These are phyloP conservation scores for Elsinoe australis DNA, from an alignment of 2,329 filamentous ascomycete genomes.

Conservation along the genomic window DNA sequence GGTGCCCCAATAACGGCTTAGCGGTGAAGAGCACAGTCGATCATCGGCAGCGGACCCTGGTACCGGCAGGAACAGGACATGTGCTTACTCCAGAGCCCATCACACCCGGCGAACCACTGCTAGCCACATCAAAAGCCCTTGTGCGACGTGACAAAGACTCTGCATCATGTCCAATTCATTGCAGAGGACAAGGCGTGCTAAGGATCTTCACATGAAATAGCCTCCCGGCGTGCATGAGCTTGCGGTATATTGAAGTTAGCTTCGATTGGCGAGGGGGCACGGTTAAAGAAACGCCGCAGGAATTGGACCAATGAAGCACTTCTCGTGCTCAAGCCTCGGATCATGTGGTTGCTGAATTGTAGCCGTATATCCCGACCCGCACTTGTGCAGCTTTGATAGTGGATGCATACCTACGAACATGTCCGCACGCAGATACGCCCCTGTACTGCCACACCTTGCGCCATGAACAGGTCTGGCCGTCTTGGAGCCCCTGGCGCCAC, in stretches of 20 bases:
- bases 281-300: neutral
- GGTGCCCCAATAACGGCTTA: neutral
- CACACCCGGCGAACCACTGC: too few relatives aligned
- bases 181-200: too few relatives aligned
- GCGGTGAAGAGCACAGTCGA: neutral
- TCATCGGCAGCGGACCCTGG: constrained; percentile 4
- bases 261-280: too few relatives aligned
- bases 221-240: too few relatives aligned
- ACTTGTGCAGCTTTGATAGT: neutral
- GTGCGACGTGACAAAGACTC: too few relatives aligned
- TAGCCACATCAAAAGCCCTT: too few relatives aligned
- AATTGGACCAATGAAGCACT: neutral
- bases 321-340: neutral
- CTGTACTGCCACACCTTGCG: constrained; percentile 13
- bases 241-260: too few relatives aligned
- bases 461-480: neutral
- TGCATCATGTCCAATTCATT: too few relatives aligned
- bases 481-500: constrained; percentile 5
- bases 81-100: neutral
- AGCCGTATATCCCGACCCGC: constrained; percentile 1
- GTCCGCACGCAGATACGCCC: neutral
- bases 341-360: constrained; percentile 10
- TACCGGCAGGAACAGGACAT: neutral
- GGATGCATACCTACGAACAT: too few relatives aligned
- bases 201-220: too few relatives aligned